Conservation (phyloP, 2,329 filamentous ascomycete genomes). For the Elsinoe batatas region DNA sequence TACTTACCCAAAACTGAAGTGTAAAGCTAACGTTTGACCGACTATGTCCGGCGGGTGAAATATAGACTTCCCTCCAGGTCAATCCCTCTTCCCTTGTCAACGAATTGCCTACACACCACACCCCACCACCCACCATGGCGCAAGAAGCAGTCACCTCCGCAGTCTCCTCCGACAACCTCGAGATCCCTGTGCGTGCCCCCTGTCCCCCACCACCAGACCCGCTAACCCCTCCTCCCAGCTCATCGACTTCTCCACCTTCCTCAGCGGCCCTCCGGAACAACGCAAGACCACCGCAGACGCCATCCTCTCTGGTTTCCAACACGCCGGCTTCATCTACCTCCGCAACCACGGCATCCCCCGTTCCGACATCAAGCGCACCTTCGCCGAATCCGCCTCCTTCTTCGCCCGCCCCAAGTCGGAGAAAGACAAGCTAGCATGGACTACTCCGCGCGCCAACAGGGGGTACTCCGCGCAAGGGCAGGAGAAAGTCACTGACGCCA, state of each 20-base stretch:
- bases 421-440: conserved; percentile 61
- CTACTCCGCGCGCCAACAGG: conserved; percentile 39
- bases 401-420: conserved; percentile 52
- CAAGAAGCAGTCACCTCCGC: conserved; percentile 22
- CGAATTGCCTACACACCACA: neutral
- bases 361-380: conserved; percentile 25
- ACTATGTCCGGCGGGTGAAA: neutral
- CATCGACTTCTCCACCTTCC: conserved; percentile 66
- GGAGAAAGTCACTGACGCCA: conserved; percentile 58
- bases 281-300: conserved; percentile 48
- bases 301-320: conserved; percentile 69
- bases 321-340: conserved; percentile 81
- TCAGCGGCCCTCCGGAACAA: conserved; percentile 56
- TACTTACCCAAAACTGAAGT: conserved; percentile 4
- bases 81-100: neutral
- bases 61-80: neutral
- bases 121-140: neutral
- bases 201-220: neutral
- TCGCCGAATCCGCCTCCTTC: conserved; percentile 52
- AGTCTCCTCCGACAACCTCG: conserved; percentile 22
- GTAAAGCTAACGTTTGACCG: neutral
- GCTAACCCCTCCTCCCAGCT: conserved; percentile 36
- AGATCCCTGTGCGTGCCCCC: conserved; percentile 16
- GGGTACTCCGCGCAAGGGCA: conserved; percentile 43
- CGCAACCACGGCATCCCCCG: conserved; percentile 64